A percentile compares a stretch with the other conserved stretches of the same genome.
Conservation (phyloP, 192 early-diverging fungal genomes). For the Gonapodya sp. region DNA sequence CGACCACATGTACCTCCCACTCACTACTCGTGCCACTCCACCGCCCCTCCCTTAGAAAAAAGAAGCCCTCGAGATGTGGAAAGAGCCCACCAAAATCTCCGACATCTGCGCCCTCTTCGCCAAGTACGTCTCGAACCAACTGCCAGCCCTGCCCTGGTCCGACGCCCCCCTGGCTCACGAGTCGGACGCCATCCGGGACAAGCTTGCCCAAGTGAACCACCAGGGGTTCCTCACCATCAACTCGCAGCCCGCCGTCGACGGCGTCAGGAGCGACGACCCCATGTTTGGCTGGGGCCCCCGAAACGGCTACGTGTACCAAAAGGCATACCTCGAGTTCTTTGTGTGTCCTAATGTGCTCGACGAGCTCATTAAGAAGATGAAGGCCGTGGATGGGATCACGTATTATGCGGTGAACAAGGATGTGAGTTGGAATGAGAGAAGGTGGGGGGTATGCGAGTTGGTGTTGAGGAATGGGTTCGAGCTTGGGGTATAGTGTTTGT, state of each 20-base stretch:
- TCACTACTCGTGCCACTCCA: not conserved
- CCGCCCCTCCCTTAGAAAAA: conserved; percentile 24
- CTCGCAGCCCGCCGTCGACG: conserved; percentile 90
- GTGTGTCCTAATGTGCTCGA: conserved; percentile 61
- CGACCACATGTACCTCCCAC: not conserved
- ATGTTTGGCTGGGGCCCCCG: conserved; percentile 89
- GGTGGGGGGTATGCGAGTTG: no score
- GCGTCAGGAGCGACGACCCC: conserved; percentile 64
- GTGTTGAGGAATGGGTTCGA: no score
- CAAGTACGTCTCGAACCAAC: conserved; percentile 67
- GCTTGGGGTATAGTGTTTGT: no score
- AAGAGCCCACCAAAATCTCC: conserved; percentile 44
- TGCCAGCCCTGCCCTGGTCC: conserved; percentile 85
- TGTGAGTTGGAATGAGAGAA: conserved; percentile 13
- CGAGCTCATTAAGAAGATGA: conserved; percentile 41
- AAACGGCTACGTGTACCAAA: conserved; percentile 89
- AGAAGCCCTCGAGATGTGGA: conserved; percentile 72
- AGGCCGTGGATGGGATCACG: conserved; percentile 61
- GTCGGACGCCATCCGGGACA: conserved; percentile 59
- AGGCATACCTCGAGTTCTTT: conserved; percentile 93
- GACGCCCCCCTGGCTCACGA: conserved; percentile 71
- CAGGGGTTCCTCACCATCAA: conserved; percentile 93
- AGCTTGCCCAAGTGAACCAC: conserved; percentile 60
- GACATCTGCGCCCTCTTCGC: conserved; percentile 76
- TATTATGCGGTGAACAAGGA: conserved; percentile 83